phyloP scores from a whole-genome alignment of 495 filamentous ascomycete genomes.

The Trichoderma asperelloides region DNA sequence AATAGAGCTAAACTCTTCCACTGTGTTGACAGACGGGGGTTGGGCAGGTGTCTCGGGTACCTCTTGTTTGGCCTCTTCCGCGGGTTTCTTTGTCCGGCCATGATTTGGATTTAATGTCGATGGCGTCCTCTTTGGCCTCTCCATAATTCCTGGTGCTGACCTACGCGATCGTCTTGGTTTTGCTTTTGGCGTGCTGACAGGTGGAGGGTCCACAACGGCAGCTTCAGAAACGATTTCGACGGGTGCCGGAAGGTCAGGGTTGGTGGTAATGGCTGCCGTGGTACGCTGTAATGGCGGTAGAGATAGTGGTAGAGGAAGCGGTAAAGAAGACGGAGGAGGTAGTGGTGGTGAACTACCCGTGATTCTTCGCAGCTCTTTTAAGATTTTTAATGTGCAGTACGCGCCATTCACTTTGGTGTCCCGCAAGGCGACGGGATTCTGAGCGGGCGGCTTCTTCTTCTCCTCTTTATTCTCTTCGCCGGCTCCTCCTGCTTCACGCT shows the following conservation, averaged over 20 bases:
- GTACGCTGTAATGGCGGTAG: not conserved
- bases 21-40: not conserved
- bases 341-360: conserved; percentile 12
- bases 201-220: not conserved
- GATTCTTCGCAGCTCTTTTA: conserved; percentile 17
- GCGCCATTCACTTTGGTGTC: conserved; percentile 29
- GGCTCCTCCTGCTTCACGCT: conserved; percentile 12
- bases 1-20: conserved; percentile 22
- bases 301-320: not conserved
- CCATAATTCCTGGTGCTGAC: not conserved
- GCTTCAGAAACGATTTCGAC: not conserved
- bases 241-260: not conserved
- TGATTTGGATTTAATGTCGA: not conserved
- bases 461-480: conserved; percentile 13
- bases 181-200: not conserved
- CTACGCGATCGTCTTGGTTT: conserved; percentile 6
- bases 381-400: conserved; percentile 26
- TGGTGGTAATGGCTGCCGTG: not conserved
- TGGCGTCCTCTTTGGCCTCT: not conserved
- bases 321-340: not conserved
- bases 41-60: not conserved
- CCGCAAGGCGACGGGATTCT: conserved; percentile 23
- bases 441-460: conserved; percentile 12
- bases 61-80: conserved; percentile 13
- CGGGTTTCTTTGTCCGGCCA: conserved; percentile 13